Percentiles rank a stretch among this genome's conserved stretches.
These are phyloP conservation scores for Neotropicomus parvogracilis DNA, from an alignment of 1,284 basidiomycete genomes.

Conservation along the genomic window DNA sequence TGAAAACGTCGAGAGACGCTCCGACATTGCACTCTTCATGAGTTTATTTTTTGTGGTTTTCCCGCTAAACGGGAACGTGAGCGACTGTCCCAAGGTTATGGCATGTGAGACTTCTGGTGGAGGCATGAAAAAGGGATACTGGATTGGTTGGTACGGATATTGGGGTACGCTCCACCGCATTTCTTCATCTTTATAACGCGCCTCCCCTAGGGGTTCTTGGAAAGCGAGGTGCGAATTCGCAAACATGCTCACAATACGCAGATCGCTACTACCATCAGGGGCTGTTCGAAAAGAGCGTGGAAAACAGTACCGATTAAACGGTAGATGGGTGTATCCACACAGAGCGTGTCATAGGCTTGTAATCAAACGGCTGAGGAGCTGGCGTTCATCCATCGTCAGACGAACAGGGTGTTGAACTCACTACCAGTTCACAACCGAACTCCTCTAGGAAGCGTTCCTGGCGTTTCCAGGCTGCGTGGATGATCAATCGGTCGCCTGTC, in stretches of 20 bases:
- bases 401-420: constrained; percentile 8
- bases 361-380: too few species aligned
- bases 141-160: constrained; percentile 20
- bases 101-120: constrained; percentile 15
- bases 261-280: constrained; percentile 7
- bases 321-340: too few species aligned
- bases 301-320: constrained; percentile 10
- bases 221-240: constrained; percentile 6
- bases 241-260: constrained; percentile 16
- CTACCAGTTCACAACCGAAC: neutral
- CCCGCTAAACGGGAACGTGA: constrained; percentile 32
- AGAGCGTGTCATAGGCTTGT: too few species aligned
- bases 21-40: constrained; percentile 36
- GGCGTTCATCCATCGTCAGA: neutral
- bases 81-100: constrained; percentile 23
- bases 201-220: constrained; percentile 12
- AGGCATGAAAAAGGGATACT: constrained; percentile 15
- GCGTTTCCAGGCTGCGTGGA: neutral
- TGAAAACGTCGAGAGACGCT: constrained; percentile 34
- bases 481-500: constrained; percentile 3
- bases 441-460: neutral
- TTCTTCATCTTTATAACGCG: constrained; percentile 24
- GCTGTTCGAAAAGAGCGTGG: neutral
- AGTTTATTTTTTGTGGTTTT: constrained; percentile 32
- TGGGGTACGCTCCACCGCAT: constrained; percentile 11